phyloP scores from a whole-genome alignment of 441 rosid species.

The Gossypium davidsonii region DNA sequence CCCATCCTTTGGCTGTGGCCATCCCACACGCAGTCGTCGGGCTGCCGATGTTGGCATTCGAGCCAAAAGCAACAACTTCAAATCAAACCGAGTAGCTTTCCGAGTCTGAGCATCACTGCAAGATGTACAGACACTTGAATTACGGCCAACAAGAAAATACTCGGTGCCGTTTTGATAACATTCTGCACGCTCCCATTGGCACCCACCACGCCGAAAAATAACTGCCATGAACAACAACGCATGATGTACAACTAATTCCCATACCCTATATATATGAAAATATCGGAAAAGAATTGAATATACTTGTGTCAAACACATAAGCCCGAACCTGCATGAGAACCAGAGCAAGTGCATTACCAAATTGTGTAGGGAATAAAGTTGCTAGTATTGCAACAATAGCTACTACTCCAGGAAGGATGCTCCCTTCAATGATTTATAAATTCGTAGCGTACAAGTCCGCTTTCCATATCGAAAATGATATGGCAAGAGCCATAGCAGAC shows the following conservation, averaged over 20 bases:
- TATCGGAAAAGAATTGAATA: background rate
- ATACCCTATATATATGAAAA: too few relatives aligned
- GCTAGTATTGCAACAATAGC: conserved; percentile 53
- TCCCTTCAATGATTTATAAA: conserved; percentile 49
- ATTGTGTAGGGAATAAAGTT: conserved; percentile 50
- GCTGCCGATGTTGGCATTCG: conserved; percentile 80
- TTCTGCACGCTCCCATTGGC: conserved; percentile 74
- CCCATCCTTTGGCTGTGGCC: conserved; percentile 85
- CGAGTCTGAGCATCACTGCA: conserved; percentile 43
- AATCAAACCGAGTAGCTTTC: conserved; percentile 49
- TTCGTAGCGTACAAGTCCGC: conserved; percentile 36
- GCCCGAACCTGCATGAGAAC: conserved; percentile 52
- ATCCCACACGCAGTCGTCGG: conserved; percentile 80
- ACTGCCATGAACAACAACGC: conserved; percentile 27
- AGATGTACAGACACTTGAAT: conserved; percentile 68
- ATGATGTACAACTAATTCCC: too few relatives aligned
- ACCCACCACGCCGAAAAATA: conserved; percentile 69
- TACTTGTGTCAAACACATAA: background rate
- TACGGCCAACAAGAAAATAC: conserved; percentile 63
- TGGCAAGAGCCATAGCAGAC: conserved; percentile 45
- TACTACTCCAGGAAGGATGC: conserved; percentile 55
- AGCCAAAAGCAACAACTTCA: conserved; percentile 64
- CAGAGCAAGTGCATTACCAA: conserved; percentile 47
- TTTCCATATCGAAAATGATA: conserved; percentile 64
- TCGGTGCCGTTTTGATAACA: conserved; percentile 66